These are phyloP conservation scores for Plasmopara viticola DNA, from an alignment of 352 stramenopile genomes.

Conservation along the genomic window DNA sequence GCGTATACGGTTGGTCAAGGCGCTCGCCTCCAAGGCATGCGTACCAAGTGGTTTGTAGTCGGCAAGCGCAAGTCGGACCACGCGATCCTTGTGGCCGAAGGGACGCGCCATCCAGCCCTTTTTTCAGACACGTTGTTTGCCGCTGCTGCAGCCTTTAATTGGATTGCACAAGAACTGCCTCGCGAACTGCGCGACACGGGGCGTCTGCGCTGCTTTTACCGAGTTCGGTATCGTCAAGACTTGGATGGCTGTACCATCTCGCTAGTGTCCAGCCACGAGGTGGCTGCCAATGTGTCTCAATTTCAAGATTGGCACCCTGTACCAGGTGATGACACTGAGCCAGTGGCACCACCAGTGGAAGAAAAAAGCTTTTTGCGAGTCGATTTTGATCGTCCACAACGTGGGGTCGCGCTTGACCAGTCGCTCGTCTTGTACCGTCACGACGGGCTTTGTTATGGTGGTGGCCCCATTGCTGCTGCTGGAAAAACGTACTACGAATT, in stretches of 20 bases:
- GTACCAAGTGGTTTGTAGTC: constrained; percentile 88
- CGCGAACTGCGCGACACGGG: constrained; percentile 33
- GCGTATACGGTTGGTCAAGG: constrained; percentile 93
- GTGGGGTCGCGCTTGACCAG: constrained; percentile 79
- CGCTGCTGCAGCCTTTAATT: constrained; percentile 79
- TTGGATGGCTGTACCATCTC: constrained; percentile 58
- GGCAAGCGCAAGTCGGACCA: constrained; percentile 67
- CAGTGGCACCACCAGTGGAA: background rate
- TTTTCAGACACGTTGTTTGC: constrained; percentile 86
- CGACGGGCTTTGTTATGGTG: constrained; percentile 77
- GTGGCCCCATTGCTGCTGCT: constrained; percentile 57
- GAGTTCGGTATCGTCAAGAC: constrained; percentile 76
- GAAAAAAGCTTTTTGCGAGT: constrained; percentile 43
- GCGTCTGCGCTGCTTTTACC: constrained; percentile 61
- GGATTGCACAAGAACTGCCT: constrained; percentile 67
- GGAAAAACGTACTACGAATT: constrained; percentile 68
- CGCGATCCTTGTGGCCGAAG: constrained; percentile 81
- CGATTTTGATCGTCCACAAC: constrained; percentile 77
- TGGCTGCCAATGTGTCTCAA: constrained; percentile 25
- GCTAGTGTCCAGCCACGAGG: constrained; percentile 40
- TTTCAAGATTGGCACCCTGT: constrained; percentile 47
- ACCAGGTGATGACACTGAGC: constrained; percentile 4
- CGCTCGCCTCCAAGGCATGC: constrained; percentile 84
- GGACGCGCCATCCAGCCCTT: constrained; percentile 87
- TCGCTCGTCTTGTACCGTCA: constrained; percentile 79